Conservation (phyloP, 2,329 filamentous ascomycete genomes). For the Penicillium nordicum region DNA sequence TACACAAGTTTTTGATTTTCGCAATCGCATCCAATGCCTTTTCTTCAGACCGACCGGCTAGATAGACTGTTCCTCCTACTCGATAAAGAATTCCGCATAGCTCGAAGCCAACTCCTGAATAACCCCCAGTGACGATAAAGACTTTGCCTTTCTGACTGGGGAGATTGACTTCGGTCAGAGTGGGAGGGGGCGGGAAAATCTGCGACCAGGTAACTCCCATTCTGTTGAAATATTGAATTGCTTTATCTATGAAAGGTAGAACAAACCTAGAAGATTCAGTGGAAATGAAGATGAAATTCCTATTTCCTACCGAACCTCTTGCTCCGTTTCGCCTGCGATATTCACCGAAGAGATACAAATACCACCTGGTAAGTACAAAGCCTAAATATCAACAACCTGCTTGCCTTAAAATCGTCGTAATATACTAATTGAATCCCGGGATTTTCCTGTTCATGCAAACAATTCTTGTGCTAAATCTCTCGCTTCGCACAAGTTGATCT, state of each 20-base stretch:
- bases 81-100: conserved; percentile 24
- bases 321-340: not conserved
- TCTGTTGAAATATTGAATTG: not conserved
- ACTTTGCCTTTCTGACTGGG: conserved; percentile 22
- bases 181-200: conserved; percentile 19
- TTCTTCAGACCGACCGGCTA: conserved; percentile 27
- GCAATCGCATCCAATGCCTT: conserved; percentile 34
- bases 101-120: conserved; percentile 24
- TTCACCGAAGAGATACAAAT: not conserved
- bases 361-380: not conserved
- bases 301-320: not conserved
- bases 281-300: not conserved
- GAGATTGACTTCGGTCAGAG: conserved; percentile 21
- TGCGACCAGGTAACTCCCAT: conserved; percentile 21
- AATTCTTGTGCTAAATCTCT: no score
- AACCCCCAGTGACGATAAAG: conserved; percentile 30
- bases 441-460: not conserved
- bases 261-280: not conserved
- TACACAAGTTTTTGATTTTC: conserved; percentile 20
- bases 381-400: not conserved
- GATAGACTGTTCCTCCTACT: conserved; percentile 21
- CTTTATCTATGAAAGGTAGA: not conserved
- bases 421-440: not conserved
- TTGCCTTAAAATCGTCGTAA: not conserved
- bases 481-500: no score